Base-by-base conservation (phyloP, 2,329 filamentous ascomycete genomes). In the Fusarium duplospermum region DNA sequence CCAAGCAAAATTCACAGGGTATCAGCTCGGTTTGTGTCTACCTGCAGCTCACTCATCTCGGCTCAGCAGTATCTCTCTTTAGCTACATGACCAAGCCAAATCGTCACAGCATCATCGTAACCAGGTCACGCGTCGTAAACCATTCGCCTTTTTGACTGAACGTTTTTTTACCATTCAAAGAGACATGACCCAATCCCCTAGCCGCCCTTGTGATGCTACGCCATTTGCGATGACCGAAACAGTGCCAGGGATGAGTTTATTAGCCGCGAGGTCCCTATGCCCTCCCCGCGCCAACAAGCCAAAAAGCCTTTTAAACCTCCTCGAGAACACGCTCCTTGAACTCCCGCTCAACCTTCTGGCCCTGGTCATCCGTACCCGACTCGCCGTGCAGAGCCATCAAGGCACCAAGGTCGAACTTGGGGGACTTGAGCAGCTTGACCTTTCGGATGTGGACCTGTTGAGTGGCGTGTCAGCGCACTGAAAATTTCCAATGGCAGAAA, bases 321-420 rank as follows among this genome's bases (percentile, higher is more conserved):
- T 97, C 94, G 81, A 98, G 91, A 83, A 98, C 94, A 83, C 90
- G 91, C 92, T 99, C 96, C 94, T 98, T 98, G 93, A 98, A 99
- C 89, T 99, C 96, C 84, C 95, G 90, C 92, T 98, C 96, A 80
- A 97, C 94, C 94, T 98, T 98, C 88, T 98, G 94, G 82, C 96
- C 96, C 85, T 95, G 92, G 88, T 99, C 96, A 85, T 98, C 95
- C 81, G 94, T 95, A 83, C 91, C 93, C 75, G 95, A 97, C 91
- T 99, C 96, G 88, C 96, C 96, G 90, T 99, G 96, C 82, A 99
- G 93, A 86, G 93, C 93, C 87, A 99, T 93, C 80, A 99, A 92
- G 81, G 94, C 93, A 87, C 96, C 96, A 78, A 99, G 93, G 85
- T 99, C 96, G 90, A 99, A 98, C 91, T 99, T 99, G 84, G 96